Percentiles rank a stretch among this genome's conserved stretches.
Conservation (phyloP, 768 basidiomycete species). For the Chalciporus pseudorubinellus region DNA sequence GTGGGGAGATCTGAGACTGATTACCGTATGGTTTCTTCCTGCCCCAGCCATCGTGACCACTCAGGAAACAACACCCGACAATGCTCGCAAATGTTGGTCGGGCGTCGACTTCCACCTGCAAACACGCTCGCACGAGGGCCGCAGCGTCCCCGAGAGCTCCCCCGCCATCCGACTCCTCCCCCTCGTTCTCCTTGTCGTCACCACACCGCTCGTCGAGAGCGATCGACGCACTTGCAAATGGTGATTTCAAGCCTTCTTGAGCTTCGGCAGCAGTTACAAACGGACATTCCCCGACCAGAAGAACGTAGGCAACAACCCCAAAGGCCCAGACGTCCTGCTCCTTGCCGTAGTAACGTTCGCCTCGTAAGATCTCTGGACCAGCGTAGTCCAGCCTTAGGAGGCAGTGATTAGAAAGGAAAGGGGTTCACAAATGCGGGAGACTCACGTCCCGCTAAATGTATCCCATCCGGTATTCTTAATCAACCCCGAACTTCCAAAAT, state of each 20-base stretch:
- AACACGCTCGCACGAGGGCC: constrained; percentile 77
- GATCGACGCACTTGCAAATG: constrained; percentile 74
- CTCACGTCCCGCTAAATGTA: constrained; percentile 90
- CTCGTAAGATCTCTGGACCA: constrained; percentile 92
- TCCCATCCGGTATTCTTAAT: constrained; percentile 86
- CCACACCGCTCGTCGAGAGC: constrained; percentile 77
- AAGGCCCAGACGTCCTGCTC: constrained; percentile 99
- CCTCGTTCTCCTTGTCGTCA: constrained; percentile 69
- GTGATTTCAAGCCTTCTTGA: constrained; percentile 76
- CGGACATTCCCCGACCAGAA: constrained; percentile 89
- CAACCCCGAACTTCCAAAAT: constrained; percentile 92
- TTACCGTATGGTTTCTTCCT: constrained; percentile 33
- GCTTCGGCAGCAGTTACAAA: constrained; percentile 91
- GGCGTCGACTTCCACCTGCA: constrained; percentile 72
- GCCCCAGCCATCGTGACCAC: constrained; percentile 75
- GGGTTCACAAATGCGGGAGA: constrained; percentile 17
- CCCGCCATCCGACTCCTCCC: constrained; percentile 79
- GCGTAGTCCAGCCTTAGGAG: constrained; percentile 80
- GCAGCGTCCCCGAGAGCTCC: constrained; percentile 83
- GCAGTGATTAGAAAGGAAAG: constrained; percentile 9
- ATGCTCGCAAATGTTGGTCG: constrained; percentile 88
- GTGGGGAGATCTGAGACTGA: constrained; percentile 20
- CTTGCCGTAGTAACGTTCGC: constrained; percentile 92
- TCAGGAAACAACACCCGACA: constrained; percentile 75
- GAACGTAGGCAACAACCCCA: constrained; percentile 94